Base-by-base conservation (phyloP, 2,329 filamentous ascomycete genomes). In the Fusarium nelsonii region DNA sequence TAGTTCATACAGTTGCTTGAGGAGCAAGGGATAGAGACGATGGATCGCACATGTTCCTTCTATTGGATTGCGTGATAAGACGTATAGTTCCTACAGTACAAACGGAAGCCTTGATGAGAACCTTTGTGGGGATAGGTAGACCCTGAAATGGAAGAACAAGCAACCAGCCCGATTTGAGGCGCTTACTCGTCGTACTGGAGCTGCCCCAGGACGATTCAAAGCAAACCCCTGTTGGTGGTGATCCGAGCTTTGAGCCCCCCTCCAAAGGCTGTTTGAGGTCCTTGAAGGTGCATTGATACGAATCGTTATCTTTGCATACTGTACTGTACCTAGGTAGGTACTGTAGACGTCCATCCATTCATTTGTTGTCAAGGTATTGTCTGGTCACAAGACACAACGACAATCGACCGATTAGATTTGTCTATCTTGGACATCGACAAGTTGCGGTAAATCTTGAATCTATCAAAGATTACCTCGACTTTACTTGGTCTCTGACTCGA, bases 151-250 rank as follows among this genome's bases (percentile, higher is more conserved):
- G 33, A 32, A 40, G 50, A 39, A 8, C 26, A 23, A 34, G 11
- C 26, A 23, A 34, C 43, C 44, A 51, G 43, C 43, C 44, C 41
- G 43, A 39, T 43, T 41, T 41, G 45, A 34, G 57, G 57, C 48
- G 59, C 57, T 55, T 62, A 55, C 48, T 51, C 34, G 48, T 51
- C 48, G 36, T 49, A 32, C 34, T 33, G 44, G 37, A 39, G 52
- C 45, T 51, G 34, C 58, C 48, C 64, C 45, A 11, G 53, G 37
- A 40, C 37, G 46, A 68, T 68, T 43, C 23, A 30, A 49, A 51
- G 40, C 59, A 56, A 49, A 45, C 65, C 65, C 65, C 45, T 62
- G 65, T 49, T 61, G 46, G 54, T 44, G 39, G 32, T 58, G 59
- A 65, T 68, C 53, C 59, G 40, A 67, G 65, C 58, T 60, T 41